phyloP scores from a whole-genome alignment of 352 stramenopile genomes.

The Pythium utonaiense region DNA sequence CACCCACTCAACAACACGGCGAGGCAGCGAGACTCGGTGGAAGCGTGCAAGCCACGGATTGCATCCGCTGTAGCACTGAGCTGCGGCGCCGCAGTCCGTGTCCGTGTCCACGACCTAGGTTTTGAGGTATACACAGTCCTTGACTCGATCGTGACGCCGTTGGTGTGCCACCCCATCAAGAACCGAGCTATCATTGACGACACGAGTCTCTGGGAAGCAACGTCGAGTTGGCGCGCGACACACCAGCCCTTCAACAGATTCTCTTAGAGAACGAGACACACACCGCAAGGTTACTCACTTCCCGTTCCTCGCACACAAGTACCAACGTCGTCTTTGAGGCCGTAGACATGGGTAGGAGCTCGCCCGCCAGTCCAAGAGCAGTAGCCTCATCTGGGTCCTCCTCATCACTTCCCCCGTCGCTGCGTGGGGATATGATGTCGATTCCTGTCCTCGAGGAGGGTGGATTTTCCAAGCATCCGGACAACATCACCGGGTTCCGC shows the following conservation, averaged over 20 bases:
- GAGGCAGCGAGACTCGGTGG: no score
- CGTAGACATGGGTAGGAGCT: not conserved
- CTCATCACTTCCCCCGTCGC: conserved; percentile 7
- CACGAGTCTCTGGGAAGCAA: not conserved
- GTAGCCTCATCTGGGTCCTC: not conserved
- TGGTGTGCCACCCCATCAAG: not conserved
- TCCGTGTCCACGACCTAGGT: not conserved
- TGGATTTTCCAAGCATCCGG: conserved; percentile 1
- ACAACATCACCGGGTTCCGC: conserved; percentile 11
- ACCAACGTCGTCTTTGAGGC: not conserved
- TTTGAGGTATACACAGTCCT: no score
- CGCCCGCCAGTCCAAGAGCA: conserved; percentile 4
- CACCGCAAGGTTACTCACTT: not conserved
- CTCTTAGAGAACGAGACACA: not conserved
- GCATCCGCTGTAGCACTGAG: no score
- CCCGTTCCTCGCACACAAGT: not conserved
- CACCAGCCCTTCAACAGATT: no score
- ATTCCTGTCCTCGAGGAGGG: conserved; percentile 25
- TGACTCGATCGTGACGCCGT: not conserved
- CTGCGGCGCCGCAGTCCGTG: no score
- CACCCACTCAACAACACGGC: not conserved
- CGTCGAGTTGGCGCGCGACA: not conserved
- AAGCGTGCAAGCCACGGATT: no score
- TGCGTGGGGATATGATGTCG: conserved; percentile 9
- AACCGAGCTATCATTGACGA: not conserved